Conservation (phyloP, 140 eudicot genomes). For the Flaveria floridana region DNA sequence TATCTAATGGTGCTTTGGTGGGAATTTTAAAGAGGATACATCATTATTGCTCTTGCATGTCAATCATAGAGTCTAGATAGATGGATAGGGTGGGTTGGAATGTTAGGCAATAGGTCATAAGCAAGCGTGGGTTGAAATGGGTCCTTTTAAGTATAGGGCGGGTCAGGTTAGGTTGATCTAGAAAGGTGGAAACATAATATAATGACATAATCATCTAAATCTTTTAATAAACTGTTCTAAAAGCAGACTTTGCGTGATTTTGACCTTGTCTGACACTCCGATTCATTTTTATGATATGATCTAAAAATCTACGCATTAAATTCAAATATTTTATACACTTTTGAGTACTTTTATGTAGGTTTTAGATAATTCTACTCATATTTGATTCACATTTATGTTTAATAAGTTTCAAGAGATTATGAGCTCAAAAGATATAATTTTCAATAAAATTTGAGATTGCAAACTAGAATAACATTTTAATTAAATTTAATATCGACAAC, state of each 20-base stretch:
- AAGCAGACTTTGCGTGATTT: background rate
- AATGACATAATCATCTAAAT: background rate
- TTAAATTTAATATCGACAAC: too few species aligned
- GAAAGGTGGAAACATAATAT: background rate
- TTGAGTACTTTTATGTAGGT: too few species aligned
- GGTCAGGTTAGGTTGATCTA: background rate
- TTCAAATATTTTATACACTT: too few species aligned
- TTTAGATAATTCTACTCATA: too few species aligned
- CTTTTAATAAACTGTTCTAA: background rate
- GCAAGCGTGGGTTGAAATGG: background rate
- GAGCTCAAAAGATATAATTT: too few species aligned
- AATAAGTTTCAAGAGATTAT: too few species aligned
- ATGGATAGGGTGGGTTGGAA: background rate
- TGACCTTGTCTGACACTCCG: background rate
- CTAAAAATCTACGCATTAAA: too few species aligned
- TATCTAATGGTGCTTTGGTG: background rate
- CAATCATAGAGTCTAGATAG: background rate
- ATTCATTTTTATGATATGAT: background rate
- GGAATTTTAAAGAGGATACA: background rate
- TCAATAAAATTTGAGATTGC: too few species aligned
- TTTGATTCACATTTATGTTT: too few species aligned
- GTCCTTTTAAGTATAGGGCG: background rate
- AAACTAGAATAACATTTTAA: too few species aligned
- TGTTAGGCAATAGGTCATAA: background rate
- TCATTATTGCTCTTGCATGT: background rate